A percentile compares a stretch with the other conserved stretches of the same genome.
Conservation (phyloP, 192 early-diverging fungal genomes). For the Entomortierella beljakovae region DNA sequence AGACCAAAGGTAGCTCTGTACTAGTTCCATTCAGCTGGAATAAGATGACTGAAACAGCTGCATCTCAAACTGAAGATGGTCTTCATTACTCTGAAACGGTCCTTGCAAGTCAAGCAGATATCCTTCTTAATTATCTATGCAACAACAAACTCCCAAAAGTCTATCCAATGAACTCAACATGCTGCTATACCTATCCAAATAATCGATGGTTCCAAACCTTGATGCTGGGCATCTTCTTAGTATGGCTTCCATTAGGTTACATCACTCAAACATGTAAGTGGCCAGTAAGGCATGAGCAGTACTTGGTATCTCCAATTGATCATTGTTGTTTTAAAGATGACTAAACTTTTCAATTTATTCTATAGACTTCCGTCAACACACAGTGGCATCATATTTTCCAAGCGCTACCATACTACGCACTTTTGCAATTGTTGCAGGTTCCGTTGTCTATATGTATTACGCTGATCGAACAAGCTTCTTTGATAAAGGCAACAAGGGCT, state of each 20-base stretch:
- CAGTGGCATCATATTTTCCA: constrained; percentile 38
- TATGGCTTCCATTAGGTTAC: constrained; percentile 53
- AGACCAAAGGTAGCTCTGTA: constrained; percentile 24
- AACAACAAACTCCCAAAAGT: constrained; percentile 59
- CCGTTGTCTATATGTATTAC: constrained; percentile 71
- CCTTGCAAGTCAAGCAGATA: constrained; percentile 59
- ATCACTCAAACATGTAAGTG: constrained; percentile 23
- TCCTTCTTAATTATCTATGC: constrained; percentile 75
- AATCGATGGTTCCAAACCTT: constrained; percentile 57
- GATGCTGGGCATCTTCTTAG: constrained; percentile 54
- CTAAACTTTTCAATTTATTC: too few species aligned
- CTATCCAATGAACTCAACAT: constrained; percentile 65
- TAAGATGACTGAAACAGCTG: constrained; percentile 53
- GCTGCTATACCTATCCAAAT: constrained; percentile 67
- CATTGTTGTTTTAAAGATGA: too few species aligned
- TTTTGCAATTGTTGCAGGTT: constrained; percentile 62
- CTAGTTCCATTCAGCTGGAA: constrained; percentile 66
- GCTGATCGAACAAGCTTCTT: constrained; percentile 78
- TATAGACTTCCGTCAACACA: constrained; percentile 23
- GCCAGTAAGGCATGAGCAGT: background rate
- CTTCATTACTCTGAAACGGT: constrained; percentile 71
- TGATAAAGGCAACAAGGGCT: constrained; percentile 75
- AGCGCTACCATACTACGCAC: constrained; percentile 55
- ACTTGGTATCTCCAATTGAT: too few species aligned
- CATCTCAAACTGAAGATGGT: constrained; percentile 69